Conservation (phyloP, 2,329 filamentous ascomycete species). For the Neonectria faginata region DNA sequence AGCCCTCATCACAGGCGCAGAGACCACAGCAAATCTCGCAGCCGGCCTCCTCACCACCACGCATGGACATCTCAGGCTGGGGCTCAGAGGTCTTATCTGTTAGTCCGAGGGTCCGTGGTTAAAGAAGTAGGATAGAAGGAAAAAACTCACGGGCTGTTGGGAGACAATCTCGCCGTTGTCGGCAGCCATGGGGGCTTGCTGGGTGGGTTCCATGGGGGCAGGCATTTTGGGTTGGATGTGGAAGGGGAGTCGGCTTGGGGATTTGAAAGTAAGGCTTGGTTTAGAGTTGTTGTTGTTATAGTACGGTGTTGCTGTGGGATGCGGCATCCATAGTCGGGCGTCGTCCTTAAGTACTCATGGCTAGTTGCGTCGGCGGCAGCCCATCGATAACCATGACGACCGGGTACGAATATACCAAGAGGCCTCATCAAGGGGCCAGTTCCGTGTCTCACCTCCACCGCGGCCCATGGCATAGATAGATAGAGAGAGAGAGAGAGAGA, state of each 20-base stretch:
- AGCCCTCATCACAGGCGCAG: constrained; percentile 58
- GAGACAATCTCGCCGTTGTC: constrained; percentile 51
- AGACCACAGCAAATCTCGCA: constrained; percentile 61
- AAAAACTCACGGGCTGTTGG: constrained; percentile 56
- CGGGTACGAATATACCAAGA: constrained; percentile 8
- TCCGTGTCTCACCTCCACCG: background rate
- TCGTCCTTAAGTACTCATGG: constrained; percentile 34
- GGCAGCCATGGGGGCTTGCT: constrained; percentile 59
- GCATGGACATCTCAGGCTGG: constrained; percentile 57
- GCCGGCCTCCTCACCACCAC: constrained; percentile 59
- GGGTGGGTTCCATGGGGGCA: constrained; percentile 54
- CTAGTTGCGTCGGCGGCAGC: constrained; percentile 24
- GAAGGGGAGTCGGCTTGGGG: constrained; percentile 8
- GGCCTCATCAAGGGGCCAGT: constrained; percentile 8
- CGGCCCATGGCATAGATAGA: background rate
- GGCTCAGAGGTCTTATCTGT: constrained; percentile 52
- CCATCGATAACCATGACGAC: constrained; percentile 2
- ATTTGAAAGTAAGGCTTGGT: constrained; percentile 23
- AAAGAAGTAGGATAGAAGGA: background rate
- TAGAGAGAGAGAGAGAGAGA: too few relatives aligned
- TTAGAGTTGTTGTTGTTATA: constrained; percentile 33
- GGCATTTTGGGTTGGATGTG: constrained; percentile 52
- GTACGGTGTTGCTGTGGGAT: constrained; percentile 22
- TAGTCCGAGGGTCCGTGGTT: background rate
- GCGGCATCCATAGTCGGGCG: constrained; percentile 29